phyloP scores from a whole-genome alignment of 371 early-diverging fungal genomes.

The Neoconidiobolus thromboides region DNA sequence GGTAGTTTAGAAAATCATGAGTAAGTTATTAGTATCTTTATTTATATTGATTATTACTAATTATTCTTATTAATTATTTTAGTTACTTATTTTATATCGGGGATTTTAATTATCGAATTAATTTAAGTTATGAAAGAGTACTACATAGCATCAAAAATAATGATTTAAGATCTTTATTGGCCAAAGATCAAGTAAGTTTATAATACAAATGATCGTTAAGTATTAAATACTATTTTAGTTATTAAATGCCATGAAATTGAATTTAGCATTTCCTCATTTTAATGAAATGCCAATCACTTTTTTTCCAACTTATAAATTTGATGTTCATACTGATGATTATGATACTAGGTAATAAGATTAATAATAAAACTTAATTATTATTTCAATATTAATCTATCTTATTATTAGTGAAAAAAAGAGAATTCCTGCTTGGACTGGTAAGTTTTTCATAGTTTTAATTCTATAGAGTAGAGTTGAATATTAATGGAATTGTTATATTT shows the following conservation, averaged over 20 bases:
- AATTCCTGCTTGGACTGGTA: constrained; percentile 37
- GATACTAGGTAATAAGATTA: constrained; percentile 40
- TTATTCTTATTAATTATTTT: too few species aligned
- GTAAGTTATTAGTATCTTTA: constrained; percentile 27
- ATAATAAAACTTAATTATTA: not conserved
- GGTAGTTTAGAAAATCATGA: constrained; percentile 49
- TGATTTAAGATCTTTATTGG: constrained; percentile 19
- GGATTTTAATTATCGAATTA: constrained; percentile 76
- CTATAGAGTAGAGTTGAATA: too few species aligned
- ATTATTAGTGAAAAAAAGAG: constrained; percentile 52
- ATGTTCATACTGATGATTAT: constrained; percentile 57
- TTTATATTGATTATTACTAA: too few species aligned
- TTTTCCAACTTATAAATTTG: constrained; percentile 86
- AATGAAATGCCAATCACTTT: constrained; percentile 63
- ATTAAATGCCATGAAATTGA: constrained; percentile 18
- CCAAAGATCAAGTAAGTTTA: constrained; percentile 2
- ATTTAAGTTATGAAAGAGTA: constrained; percentile 5
- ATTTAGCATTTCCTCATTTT: constrained; percentile 56
- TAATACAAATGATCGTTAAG: too few species aligned
- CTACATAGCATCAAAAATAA: constrained; percentile 15
- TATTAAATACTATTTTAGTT: too few species aligned
- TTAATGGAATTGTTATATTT: too few species aligned
- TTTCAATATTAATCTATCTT: too few species aligned
- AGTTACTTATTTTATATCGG: constrained; percentile 37
- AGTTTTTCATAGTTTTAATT: too few species aligned